These are phyloP conservation scores for Echium plantagineum DNA, from an alignment of 257 asterid species.

Conservation along the genomic window DNA sequence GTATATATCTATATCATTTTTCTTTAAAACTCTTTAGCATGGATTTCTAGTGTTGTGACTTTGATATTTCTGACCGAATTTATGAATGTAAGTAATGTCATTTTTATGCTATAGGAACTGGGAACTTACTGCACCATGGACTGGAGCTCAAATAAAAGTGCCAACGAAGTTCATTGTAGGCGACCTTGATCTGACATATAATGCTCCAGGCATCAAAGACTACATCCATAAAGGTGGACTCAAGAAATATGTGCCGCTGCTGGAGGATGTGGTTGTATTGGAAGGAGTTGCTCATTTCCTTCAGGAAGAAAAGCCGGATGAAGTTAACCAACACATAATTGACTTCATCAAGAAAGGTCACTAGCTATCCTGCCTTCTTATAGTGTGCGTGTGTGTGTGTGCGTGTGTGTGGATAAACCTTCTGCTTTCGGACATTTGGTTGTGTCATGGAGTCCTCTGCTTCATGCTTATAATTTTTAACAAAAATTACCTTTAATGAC, in stretches of 20 bases:
- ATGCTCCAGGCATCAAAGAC: constrained; percentile 49
- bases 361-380: neutral
- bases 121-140: constrained; percentile 68
- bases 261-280: constrained; percentile 51
- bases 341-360: neutral
- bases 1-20: no score
- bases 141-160: constrained; percentile 33
- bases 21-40: no score
- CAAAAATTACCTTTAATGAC: no score
- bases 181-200: constrained; percentile 50
- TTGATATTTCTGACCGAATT: neutral
- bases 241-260: constrained; percentile 44
- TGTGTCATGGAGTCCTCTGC: no score
- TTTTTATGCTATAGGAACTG: constrained; percentile 36
- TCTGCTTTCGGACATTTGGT: no score
- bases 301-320: constrained; percentile 50
- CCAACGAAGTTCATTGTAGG: constrained; percentile 64
- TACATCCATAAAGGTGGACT: constrained; percentile 59
- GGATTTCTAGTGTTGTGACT: no score
- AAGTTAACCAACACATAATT: constrained; percentile 18
- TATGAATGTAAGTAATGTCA: neutral
- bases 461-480: no score
- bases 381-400: neutral
- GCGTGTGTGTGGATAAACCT: no score
- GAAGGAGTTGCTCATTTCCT: constrained; percentile 57